phyloP scores from a whole-genome alignment of 306 rosid genomes.

The Cercis canadensis region DNA sequence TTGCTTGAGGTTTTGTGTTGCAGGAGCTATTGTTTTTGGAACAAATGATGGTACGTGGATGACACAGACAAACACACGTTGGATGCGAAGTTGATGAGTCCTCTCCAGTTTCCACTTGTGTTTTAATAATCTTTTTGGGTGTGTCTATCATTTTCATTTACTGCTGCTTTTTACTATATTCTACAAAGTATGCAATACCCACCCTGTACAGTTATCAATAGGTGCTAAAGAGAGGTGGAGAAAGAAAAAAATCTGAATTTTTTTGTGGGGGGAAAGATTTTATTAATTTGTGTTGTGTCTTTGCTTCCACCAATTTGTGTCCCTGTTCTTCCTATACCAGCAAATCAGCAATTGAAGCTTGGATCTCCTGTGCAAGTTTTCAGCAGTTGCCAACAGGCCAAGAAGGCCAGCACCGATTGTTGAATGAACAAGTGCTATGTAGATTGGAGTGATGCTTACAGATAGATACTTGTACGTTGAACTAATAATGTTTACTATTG shows the following conservation, averaged over 20 bases:
- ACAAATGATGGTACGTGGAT: constrained; percentile 37
- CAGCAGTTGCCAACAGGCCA: too few relatives aligned
- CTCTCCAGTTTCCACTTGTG: constrained; percentile 11
- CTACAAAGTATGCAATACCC: background rate
- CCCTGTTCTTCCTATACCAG: too few relatives aligned
- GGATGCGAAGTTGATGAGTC: background rate
- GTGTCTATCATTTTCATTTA: background rate
- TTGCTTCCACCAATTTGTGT: constrained; percentile 7
- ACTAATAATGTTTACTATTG: too few relatives aligned
- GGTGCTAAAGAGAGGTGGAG: background rate
- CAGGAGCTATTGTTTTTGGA: constrained; percentile 75
- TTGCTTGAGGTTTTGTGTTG: constrained; percentile 16
- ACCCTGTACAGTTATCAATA: background rate
- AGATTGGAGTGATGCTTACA: too few relatives aligned
- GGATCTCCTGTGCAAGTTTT: too few relatives aligned
- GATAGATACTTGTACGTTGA: too few relatives aligned
- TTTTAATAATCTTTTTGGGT: constrained; percentile 8
- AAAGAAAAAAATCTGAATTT: background rate
- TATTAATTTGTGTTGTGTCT: constrained; percentile 2
- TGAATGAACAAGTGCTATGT: too few relatives aligned
- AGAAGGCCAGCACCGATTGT: too few relatives aligned
- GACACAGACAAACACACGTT: background rate
- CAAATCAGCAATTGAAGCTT: too few relatives aligned
- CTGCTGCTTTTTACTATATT: background rate
- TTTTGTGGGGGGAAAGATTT: background rate